These are phyloP conservation scores for Pisolithus thermaeus DNA, from an alignment of 1,284 basidiomycete species.

Conservation along the genomic window DNA sequence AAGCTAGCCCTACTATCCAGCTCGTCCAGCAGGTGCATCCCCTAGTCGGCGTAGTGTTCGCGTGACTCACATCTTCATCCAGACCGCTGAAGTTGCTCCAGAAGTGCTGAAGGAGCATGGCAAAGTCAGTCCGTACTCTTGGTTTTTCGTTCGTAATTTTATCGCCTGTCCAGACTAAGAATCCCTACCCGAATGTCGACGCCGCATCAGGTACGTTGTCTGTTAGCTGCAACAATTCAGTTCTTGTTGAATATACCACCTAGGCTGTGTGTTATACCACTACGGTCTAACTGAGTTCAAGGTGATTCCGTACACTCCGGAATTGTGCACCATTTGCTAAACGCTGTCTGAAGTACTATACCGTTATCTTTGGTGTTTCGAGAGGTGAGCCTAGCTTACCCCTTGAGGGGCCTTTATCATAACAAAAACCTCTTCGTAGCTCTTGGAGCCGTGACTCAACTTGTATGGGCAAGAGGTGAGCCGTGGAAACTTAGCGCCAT, in stretches of 20 bases:
- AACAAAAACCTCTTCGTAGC: conserved; percentile 36
- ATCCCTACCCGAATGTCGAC: conserved; percentile 84
- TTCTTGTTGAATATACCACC: not conserved
- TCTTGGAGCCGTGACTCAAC: conserved; percentile 71
- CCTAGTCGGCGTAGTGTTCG: not conserved
- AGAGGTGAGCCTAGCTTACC: conserved; percentile 43
- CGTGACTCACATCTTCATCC: conserved; percentile 3
- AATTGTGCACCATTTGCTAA: not conserved
- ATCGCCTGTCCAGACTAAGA: conserved; percentile 58
- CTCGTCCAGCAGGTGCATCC: conserved; percentile 68
- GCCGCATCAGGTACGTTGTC: conserved; percentile 65
- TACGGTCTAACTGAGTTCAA: conserved; percentile 89
- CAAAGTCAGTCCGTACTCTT: conserved; percentile 45
- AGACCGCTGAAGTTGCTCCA: conserved; percentile 87
- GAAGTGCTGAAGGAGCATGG: conserved; percentile 88
- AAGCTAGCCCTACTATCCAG: conserved; percentile 71
- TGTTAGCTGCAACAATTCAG: not conserved
- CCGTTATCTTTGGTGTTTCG: conserved; percentile 91
- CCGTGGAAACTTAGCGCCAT: conserved; percentile 1
- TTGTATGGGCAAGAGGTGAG: conserved; percentile 77
- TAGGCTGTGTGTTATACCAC: conserved; percentile 84
- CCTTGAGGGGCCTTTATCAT: not conserved
- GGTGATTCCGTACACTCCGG: conserved; percentile 33
- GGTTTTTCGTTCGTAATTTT: not conserved
- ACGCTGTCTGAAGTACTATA: conserved; percentile 59